Evolutionary conservation across 73 alveolate species (phyloP), one percentile per base, ranked within the genome.

Genomic region (Durusdinium trenchii): DNA sequence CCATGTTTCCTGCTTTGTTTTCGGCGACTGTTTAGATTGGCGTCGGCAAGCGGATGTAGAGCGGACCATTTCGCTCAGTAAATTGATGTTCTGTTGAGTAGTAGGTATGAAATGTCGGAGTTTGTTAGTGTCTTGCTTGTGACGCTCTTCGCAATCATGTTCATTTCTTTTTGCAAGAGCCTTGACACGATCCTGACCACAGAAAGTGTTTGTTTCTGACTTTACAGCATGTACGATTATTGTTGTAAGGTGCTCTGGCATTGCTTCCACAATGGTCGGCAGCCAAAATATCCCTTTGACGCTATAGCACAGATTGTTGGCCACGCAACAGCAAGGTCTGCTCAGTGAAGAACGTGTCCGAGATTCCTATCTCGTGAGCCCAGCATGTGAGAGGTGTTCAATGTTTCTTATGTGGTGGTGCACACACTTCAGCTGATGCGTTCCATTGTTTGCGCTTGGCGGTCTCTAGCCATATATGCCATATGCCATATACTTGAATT

Each of bases 291-390:
- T 10, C 38, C 62, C 26, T 4, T 26, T 78, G 60, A 16, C 36
- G 16, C 43, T 64, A 20, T n/a, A n/a, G n/a, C n/a, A n/a, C n/a
- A n/a, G n/a, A n/a, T n/a, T n/a, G n/a, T n/a, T n/a, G n/a, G n/a
- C n/a, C n/a, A n/a, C n/a, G n/a, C n/a, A n/a, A n/a, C n/a, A n/a
- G n/a, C n/a, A n/a, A 89, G 96, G 98, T 91, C 35, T 91, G 98
- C 35, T 43, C 98, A 16, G 98, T 91, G 78, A 91, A 91, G 98
- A 91, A 91, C 38, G 98, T 91, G 78, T 91, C 98, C 78, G 98
- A 91, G 61, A 91, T 91, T 71, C 98, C 98, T 61, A 91, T 91
- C 45, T 91, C 98, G 98, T 64, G 42, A n/a, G 38, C 71, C 61
- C 32, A 42, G 26, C 47, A 0, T 45, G 42, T 9, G 28, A 12